A percentile compares a stretch with the other conserved stretches of the same genome.
Evolutionary conservation across 495 filamentous ascomycete genomes (phyloP).

Genomic region (Podospora appendiculata): DNA sequence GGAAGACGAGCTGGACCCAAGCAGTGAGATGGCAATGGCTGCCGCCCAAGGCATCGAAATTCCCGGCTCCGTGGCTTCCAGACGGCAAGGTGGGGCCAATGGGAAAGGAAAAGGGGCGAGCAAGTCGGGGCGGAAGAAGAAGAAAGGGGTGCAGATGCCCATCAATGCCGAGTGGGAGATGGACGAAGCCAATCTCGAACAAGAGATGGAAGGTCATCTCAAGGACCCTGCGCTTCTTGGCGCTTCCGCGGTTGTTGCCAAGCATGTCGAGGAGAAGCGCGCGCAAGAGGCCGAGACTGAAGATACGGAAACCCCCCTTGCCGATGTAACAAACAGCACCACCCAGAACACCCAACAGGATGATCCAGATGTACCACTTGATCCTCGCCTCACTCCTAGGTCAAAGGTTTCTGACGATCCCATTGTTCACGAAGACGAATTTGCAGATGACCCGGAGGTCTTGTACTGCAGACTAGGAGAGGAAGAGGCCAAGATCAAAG

Average conservation of each 20-base stretch:
- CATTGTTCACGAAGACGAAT: slow-evolving; percentile 67
- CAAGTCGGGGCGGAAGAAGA: slow-evolving; percentile 1
- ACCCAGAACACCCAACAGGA: neutral
- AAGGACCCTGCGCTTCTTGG: slow-evolving; percentile 37
- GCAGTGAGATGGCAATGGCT: slow-evolving; percentile 26
- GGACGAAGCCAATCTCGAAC: slow-evolving; percentile 39
- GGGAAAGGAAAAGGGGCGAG: neutral
- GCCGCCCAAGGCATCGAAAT: slow-evolving; percentile 20
- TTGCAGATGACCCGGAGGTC: slow-evolving; percentile 82
- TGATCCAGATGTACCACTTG: neutral
- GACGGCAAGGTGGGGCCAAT: neutral
- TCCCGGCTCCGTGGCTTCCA: neutral
- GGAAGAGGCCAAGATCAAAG: slow-evolving; percentile 67
- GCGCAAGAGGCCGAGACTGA: slow-evolving; percentile 9
- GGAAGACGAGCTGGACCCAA: slow-evolving; percentile 21
- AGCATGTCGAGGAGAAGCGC: slow-evolving; percentile 18
- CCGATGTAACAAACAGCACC: neutral
- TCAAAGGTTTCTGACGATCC: slow-evolving; percentile 33
- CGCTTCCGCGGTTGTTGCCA: slow-evolving; percentile 26
- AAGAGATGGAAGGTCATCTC: slow-evolving; percentile 43
- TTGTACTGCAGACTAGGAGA: slow-evolving; percentile 62
- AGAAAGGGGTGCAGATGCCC: slow-evolving; percentile 14
- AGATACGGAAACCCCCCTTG: neutral
- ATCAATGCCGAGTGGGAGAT: slow-evolving; percentile 41
- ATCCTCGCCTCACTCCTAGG: neutral